Evolutionary conservation across 2,329 filamentous ascomycete genomes (phyloP), one percentile per base, ranked within the genome.

Genomic region (Blastomyces emzantsi): DNA sequence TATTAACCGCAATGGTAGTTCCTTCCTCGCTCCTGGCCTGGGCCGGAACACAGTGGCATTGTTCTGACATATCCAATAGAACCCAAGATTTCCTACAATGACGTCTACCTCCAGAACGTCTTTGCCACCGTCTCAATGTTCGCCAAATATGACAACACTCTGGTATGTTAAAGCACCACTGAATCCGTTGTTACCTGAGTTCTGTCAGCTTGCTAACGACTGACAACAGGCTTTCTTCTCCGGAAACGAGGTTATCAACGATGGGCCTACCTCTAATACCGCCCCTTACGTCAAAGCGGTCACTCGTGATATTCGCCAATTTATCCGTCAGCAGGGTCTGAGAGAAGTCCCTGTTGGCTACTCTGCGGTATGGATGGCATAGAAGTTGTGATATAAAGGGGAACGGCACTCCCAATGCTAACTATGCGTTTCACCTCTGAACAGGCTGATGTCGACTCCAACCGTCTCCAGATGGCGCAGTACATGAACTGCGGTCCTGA

Each of bases 401-500:
- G 17, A 19, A n/a, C n/a, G 36, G 19, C 3, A 15, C 22, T 15
- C 58, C 47, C 9, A 45, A 33, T 19, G 33, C 36, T 22, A 63
- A 49, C 41, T 49, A 60, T 57, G 11, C 54, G 11, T 55, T 60
- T 52, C 58, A 36, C 9, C 3, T 58, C 19, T 15, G 13, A 43
- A 58, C 60, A 75, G 73, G 92, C 92, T 65, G 92, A 96, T 78
- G 89, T 96, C 63, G 83, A 89, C 65, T 83, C 86, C 72, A 96
- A 95, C 82, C 90, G 92, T 70, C 85, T 89, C 79, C 85, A 96
- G 79, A 91, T 91, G 75, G 92, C 92, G 58, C 73, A 87, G 62
- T 97, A 95, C 83, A 91, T 97, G 87, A 96, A 96, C 84, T 97
- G 92, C 74, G 92, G 92, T 66, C 80, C 85, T 62, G 90, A 93